A percentile compares a stretch with the other conserved stretches of the same genome.
Conservation (phyloP, 805 yeast species). For the Candida oleophila region DNA sequence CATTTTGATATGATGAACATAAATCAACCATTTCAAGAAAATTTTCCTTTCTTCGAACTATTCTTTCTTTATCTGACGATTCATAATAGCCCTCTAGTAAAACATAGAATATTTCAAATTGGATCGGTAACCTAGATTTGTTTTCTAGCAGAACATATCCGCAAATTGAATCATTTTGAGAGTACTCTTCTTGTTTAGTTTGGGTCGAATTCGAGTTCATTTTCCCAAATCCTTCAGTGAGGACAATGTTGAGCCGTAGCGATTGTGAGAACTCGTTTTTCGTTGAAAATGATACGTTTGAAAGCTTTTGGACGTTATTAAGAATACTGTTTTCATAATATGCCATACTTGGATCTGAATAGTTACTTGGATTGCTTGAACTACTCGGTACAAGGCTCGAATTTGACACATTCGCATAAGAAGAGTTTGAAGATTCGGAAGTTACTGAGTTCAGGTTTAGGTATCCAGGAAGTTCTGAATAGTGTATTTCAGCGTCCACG, state of each 20-base stretch:
- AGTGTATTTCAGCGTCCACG: conserved; percentile 12
- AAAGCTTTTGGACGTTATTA: conserved; percentile 28
- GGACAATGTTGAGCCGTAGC: conserved; percentile 25
- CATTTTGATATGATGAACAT: conserved; percentile 49
- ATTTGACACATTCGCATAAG: conserved; percentile 30
- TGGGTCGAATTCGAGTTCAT: conserved; percentile 21
- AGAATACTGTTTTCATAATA: conserved; percentile 24
- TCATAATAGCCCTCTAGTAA: conserved; percentile 53
- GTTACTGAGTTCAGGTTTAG: not conserved
- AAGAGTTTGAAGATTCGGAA: conserved; percentile 21
- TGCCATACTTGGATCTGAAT: not conserved
- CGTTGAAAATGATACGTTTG: conserved; percentile 14
- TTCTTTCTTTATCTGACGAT: conserved; percentile 17
- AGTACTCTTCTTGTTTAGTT: conserved; percentile 47
- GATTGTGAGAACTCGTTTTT: conserved; percentile 27
- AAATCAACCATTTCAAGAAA: conserved; percentile 52
- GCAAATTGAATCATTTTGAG: conserved; percentile 64
- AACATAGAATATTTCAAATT: conserved; percentile 62
- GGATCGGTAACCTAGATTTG: conserved; percentile 38
- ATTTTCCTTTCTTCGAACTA: conserved; percentile 17
- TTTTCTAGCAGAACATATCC: conserved; percentile 53
- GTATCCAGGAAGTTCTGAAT: not conserved
- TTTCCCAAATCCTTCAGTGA: conserved; percentile 35
- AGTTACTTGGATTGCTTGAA: not conserved
- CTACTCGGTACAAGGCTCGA: too few species aligned